Evolutionary conservation across 2,329 filamentous ascomycete species (phyloP).

Genomic region (Akanthomyces uredinophilus): DNA sequence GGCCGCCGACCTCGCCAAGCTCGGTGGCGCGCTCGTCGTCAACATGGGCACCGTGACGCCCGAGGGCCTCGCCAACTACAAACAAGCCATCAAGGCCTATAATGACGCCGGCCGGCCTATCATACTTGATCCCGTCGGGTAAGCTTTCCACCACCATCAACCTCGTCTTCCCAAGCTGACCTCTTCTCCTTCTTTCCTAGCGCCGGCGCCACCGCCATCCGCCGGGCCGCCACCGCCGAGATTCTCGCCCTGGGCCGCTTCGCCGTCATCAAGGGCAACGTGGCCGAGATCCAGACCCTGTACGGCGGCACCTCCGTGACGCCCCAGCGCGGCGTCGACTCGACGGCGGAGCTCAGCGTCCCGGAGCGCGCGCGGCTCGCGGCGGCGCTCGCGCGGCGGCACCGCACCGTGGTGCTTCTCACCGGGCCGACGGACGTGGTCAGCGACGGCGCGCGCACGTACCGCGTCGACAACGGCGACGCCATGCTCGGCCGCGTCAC

Average conservation of each 20-base stretch:
- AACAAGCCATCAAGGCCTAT: conserved; percentile 72
- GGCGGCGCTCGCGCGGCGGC: conserved; percentile 58
- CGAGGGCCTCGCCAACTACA: conserved; percentile 66
- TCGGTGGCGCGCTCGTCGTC: conserved; percentile 75
- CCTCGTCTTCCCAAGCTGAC: background rate
- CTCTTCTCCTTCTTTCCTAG: conserved; percentile 25
- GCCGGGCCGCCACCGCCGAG: conserved; percentile 63
- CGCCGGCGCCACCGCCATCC: conserved; percentile 72
- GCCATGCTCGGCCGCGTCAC: conserved; percentile 64
- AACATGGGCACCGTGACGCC: conserved; percentile 93
- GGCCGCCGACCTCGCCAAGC: conserved; percentile 69
- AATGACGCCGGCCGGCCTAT: conserved; percentile 71
- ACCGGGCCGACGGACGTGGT: conserved; percentile 76
- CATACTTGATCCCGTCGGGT: conserved; percentile 85
- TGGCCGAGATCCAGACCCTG: conserved; percentile 76
- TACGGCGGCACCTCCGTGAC: conserved; percentile 50
- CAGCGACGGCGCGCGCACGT: conserved; percentile 65
- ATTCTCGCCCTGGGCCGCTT: conserved; percentile 73
- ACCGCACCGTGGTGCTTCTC: conserved; percentile 71
- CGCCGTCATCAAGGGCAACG: conserved; percentile 89
- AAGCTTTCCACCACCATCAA: conserved; percentile 22
- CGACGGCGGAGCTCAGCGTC: conserved; percentile 52
- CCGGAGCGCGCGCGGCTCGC: conserved; percentile 56
- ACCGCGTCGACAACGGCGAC: conserved; percentile 73
- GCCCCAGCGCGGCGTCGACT: conserved; percentile 87